Evolutionary conservation across 352 stramenopile species (phyloP).

Genomic region (Thalassiosira livingstoniorum): DNA sequence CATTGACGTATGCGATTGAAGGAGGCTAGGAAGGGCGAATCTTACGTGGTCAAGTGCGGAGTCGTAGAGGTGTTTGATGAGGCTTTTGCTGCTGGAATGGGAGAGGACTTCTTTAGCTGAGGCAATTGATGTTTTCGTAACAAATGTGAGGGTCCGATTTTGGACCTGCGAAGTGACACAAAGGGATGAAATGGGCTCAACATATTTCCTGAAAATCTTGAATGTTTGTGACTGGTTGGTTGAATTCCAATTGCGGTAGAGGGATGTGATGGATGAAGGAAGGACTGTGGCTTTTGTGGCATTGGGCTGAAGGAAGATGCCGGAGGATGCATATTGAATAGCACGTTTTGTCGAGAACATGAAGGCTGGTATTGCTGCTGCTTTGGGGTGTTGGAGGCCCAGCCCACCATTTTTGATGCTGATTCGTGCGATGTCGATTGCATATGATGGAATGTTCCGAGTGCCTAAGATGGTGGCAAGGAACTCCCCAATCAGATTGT

Average conservation of each 20-base stretch:
- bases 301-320: not conserved
- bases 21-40: no score
- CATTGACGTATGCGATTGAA: not conserved
- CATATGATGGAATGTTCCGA: not conserved
- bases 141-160: no score
- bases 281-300: not conserved
- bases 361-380: not conserved
- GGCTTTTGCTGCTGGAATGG: no score
- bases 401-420: not conserved
- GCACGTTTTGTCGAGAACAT: not conserved
- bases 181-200: no score
- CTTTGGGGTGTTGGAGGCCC: not conserved
- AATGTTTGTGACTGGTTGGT: no score
- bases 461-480: not conserved
- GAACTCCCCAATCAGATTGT: not conserved
- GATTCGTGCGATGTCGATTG: not conserved
- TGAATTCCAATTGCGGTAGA: no score
- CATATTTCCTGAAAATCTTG: no score
- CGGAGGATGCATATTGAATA: not conserved
- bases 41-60: no score
- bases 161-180: no score
- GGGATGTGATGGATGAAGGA: no score
- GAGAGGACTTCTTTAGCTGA: not conserved
- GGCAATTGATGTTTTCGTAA: not conserved
- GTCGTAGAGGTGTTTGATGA: no score